Conservation (phyloP, 1,284 basidiomycete genomes). For the Ceratobasidium sp. region DNA sequence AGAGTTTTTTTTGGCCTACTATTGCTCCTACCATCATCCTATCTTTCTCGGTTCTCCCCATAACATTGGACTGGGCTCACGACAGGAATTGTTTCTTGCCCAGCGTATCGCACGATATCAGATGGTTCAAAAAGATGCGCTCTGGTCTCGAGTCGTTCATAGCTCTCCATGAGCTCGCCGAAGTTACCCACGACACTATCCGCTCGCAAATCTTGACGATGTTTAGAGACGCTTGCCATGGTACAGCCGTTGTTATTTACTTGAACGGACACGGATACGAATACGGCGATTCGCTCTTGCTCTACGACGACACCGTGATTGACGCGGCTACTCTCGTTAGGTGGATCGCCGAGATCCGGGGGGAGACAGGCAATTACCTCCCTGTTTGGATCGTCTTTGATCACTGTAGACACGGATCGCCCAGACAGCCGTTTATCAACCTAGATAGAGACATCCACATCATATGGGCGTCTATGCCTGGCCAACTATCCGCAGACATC, state of each 20-base stretch:
- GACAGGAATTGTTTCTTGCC: neutral
- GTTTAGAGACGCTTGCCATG: neutral
- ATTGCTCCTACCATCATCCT: neutral
- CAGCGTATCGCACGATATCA: neutral
- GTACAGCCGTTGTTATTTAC: neutral
- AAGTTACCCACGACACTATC: too few relatives aligned
- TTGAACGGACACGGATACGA: constrained; percentile 30
- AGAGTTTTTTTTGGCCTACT: too few relatives aligned
- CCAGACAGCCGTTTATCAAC: neutral
- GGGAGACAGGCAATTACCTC: neutral
- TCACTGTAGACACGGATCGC: constrained; percentile 3
- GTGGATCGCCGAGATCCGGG: neutral
- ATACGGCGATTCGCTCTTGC: constrained; percentile 6
- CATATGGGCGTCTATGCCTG: constrained; percentile 23
- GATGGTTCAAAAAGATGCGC: neutral
- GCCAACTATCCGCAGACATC: neutral
- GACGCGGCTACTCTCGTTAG: constrained; percentile 1
- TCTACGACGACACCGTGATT: neutral
- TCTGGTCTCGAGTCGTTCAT: neutral
- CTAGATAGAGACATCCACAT: neutral
- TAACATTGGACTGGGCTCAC: constrained; percentile 4
- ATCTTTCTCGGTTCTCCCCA: neutral
- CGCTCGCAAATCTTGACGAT: neutral
- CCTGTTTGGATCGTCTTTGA: constrained; percentile 17
- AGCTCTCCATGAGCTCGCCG: neutral